Evolutionary conservation across 2,329 filamentous ascomycete genomes (phyloP).

Genomic region (Neonectria ditissima): DNA sequence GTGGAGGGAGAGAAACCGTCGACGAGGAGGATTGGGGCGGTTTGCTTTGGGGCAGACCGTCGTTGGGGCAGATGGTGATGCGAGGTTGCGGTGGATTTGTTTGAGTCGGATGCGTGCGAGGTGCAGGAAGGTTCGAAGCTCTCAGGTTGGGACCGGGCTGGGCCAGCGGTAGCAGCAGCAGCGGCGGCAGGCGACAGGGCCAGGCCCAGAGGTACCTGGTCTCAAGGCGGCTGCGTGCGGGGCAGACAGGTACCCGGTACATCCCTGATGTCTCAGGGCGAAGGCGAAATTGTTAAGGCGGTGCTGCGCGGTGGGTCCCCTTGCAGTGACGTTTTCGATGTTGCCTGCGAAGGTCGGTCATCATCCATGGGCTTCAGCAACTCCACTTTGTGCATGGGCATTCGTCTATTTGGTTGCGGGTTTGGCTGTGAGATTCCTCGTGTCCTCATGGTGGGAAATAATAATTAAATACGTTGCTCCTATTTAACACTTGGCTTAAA

Average conservation of each 20-base stretch:
- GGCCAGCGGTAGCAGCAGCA: constrained; percentile 26
- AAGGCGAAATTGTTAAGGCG: constrained; percentile 32
- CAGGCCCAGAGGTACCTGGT: constrained; percentile 13
- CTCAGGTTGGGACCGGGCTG: constrained; percentile 40
- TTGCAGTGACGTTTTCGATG: constrained; percentile 52
- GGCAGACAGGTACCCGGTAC: constrained; percentile 15
- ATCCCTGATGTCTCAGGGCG: constrained; percentile 10
- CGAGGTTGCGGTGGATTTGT: constrained; percentile 28
- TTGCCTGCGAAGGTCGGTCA: constrained; percentile 43
- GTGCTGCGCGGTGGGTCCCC: constrained; percentile 34
- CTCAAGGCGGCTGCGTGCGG: background rate
- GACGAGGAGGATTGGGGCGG: constrained; percentile 10
- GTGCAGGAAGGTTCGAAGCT: constrained; percentile 50
- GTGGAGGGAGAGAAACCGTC: constrained; percentile 17
- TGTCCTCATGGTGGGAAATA: no score
- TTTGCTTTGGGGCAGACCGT: constrained; percentile 11
- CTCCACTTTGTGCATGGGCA: background rate
- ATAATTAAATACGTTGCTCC: no score
- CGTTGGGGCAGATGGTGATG: constrained; percentile 24
- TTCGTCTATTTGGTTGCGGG: no score
- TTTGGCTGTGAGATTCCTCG: background rate
- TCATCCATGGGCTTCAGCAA: constrained; percentile 2
- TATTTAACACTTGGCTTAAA: no score
- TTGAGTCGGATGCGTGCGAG: constrained; percentile 39
- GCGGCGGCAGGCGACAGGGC: constrained; percentile 14